These are phyloP conservation scores for Coprinopsis sp. DNA, from an alignment of 768 basidiomycete species.

Conservation along the genomic window DNA sequence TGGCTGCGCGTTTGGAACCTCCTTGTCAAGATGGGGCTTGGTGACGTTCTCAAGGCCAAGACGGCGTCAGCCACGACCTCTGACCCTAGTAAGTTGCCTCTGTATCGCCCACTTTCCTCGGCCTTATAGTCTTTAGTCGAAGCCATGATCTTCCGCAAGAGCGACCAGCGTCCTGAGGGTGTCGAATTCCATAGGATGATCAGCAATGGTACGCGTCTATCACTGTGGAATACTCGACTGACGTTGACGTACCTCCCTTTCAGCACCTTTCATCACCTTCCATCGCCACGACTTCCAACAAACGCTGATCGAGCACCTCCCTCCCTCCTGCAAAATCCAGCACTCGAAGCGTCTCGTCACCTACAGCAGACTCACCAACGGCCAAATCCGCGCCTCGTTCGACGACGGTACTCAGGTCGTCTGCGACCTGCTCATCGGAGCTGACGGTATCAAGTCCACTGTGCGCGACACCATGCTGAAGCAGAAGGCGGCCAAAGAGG, in stretches of 20 bases:
- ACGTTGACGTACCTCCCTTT: background rate
- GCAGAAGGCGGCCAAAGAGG: slow-evolving; percentile 12
- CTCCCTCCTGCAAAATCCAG: slow-evolving; percentile 35
- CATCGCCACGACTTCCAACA: slow-evolving; percentile 59
- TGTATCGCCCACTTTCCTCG: background rate
- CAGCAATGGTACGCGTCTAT: slow-evolving; percentile 1
- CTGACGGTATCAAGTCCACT: slow-evolving; percentile 18
- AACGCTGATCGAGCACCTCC: slow-evolving; percentile 43
- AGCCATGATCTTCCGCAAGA: slow-evolving; percentile 10
- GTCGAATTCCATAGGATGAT: slow-evolving; percentile 12
- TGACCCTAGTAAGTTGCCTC: slow-evolving; percentile 2
- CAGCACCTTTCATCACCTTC: slow-evolving; percentile 38
- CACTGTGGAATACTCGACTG: background rate
- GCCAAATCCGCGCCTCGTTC: slow-evolving; percentile 21
- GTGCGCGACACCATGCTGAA: slow-evolving; percentile 13
- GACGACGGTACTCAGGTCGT: slow-evolving; percentile 20
- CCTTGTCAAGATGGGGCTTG: slow-evolving; percentile 34
- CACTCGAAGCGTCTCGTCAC: slow-evolving; percentile 47
- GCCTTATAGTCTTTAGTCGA: background rate
- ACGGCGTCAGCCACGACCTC: slow-evolving; percentile 8
- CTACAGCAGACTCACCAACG: slow-evolving; percentile 31
- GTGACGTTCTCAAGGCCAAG: slow-evolving; percentile 23
- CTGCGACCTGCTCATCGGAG: slow-evolving; percentile 34
- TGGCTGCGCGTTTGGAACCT: slow-evolving; percentile 41
- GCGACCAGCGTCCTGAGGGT: slow-evolving; percentile 18